Conservation (phyloP, 2,329 filamentous ascomycete genomes). For the Beauveria sp. region DNA sequence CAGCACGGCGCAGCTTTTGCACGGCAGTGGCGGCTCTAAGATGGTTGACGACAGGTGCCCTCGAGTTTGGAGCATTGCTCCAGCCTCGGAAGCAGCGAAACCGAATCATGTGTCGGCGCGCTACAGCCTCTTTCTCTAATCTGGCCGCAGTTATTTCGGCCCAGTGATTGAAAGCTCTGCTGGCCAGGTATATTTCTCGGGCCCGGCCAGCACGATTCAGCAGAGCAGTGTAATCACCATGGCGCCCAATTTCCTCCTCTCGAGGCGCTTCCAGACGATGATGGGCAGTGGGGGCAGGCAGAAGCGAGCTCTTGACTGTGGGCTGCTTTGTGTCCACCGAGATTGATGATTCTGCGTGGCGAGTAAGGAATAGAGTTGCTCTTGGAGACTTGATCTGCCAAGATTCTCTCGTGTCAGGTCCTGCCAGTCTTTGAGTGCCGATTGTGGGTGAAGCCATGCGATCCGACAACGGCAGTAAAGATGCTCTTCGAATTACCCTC, state of each 20-base stretch:
- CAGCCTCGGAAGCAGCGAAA: constrained; percentile 35
- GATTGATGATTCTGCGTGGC: background rate
- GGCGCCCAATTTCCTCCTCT: constrained; percentile 2
- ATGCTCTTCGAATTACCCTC: background rate
- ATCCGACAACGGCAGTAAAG: background rate
- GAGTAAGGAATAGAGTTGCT: background rate
- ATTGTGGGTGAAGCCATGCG: no score
- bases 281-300: background rate
- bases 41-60: constrained; percentile 22
- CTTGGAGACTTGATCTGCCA: background rate
- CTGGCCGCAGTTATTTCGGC: constrained; percentile 56
- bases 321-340: background rate
- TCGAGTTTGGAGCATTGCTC: constrained; percentile 26
- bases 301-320: background rate
- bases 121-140: constrained; percentile 57
- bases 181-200: constrained; percentile 54
- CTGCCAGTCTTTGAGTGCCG: background rate
- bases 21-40: constrained; percentile 23
- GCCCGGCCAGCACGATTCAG: constrained; percentile 51
- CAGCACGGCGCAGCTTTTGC: constrained; percentile 27
- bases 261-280: background rate
- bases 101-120: constrained; percentile 62
- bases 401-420: background rate
- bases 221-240: constrained; percentile 9
- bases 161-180: constrained; percentile 46